phyloP scores from a whole-genome alignment of 139 green algal genomes.

The Nannochloris sp. region DNA sequence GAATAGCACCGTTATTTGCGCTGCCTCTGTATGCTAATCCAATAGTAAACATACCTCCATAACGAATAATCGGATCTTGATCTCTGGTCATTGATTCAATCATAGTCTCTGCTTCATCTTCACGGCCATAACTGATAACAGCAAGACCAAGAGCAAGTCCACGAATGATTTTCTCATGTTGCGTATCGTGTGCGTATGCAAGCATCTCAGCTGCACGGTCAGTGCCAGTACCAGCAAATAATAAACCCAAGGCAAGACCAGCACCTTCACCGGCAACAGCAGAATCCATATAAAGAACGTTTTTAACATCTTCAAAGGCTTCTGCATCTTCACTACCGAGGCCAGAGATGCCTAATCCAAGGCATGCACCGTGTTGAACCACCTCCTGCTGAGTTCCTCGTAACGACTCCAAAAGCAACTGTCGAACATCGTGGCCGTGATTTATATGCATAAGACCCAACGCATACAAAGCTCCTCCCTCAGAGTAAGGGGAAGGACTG shows the following conservation, averaged over 20 bases:
- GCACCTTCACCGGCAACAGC: slow-evolving; percentile 67
- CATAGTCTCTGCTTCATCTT: slow-evolving; percentile 88
- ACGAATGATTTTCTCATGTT: slow-evolving; percentile 61
- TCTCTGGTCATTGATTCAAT: slow-evolving; percentile 74
- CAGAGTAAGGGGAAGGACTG: slow-evolving; percentile 45
- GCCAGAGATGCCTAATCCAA: slow-evolving; percentile 88
- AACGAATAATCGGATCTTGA: slow-evolving; percentile 51
- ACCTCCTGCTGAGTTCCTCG: slow-evolving; percentile 72
- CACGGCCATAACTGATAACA: slow-evolving; percentile 83
- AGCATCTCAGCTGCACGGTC: slow-evolving; percentile 82
- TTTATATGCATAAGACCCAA: slow-evolving; percentile 95
- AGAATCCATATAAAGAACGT: slow-evolving; percentile 78
- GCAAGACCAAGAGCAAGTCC: slow-evolving; percentile 80
- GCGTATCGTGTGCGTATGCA: slow-evolving; percentile 93
- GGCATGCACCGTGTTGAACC: slow-evolving; percentile 91
- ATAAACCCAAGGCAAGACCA: slow-evolving; percentile 87
- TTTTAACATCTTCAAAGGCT: slow-evolving; percentile 93
- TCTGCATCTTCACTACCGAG: slow-evolving; percentile 80
- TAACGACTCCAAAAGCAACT: slow-evolving; percentile 84
- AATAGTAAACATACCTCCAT: slow-evolving; percentile 90
- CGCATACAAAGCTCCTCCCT: slow-evolving; percentile 94
- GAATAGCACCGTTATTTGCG: slow-evolving; percentile 89
- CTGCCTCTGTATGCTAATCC: slow-evolving; percentile 94
- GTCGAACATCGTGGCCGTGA: slow-evolving; percentile 66
- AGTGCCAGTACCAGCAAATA: slow-evolving; percentile 68